Evolutionary conservation across 1,284 basidiomycete species (phyloP).

Genomic region (Ustilago vetiveriae): DNA sequence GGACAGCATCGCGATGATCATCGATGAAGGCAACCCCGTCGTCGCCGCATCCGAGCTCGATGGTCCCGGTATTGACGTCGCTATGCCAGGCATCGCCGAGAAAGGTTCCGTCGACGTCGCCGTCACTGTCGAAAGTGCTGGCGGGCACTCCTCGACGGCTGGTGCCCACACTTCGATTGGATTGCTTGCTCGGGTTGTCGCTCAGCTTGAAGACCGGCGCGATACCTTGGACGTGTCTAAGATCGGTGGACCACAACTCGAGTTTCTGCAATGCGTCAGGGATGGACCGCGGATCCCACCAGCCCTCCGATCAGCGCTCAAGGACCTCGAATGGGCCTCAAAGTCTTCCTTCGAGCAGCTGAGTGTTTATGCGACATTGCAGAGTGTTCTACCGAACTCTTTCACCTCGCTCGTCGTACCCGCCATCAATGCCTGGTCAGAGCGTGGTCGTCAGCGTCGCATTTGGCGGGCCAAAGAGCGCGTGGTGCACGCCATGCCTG

Average conservation of each 20-base stretch:
- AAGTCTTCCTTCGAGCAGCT: conserved; percentile 35
- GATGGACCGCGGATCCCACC: conserved; percentile 71
- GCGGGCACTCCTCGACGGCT: conserved; percentile 75
- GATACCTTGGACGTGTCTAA: conserved; percentile 30
- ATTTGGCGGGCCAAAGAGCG: conserved; percentile 22
- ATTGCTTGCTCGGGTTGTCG: conserved; percentile 31
- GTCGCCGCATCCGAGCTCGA: conserved; percentile 28
- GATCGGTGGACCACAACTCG: conserved; percentile 57
- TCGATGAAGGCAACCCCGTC: conserved; percentile 60
- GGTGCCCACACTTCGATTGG: conserved; percentile 44
- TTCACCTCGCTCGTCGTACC: conserved; percentile 22
- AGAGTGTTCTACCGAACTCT: conserved; percentile 26
- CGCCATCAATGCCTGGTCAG: conserved; percentile 31
- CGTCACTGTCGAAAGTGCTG: conserved; percentile 68
- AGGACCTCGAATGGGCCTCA: conserved; percentile 51
- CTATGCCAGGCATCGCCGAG: conserved; percentile 73
- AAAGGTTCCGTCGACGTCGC: conserved; percentile 72
- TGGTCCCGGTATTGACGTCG: conserved; percentile 50
- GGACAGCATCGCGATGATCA: conserved; percentile 57
- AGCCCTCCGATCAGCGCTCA: conserved; percentile 69
- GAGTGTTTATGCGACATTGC: conserved; percentile 13
- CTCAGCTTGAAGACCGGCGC: conserved; percentile 40
- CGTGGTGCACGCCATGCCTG: conserved; percentile 20
- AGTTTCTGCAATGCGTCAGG: conserved; percentile 70
- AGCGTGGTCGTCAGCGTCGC: conserved; percentile 33